A percentile compares a stretch with the other conserved stretches of the same genome.
These are phyloP conservation scores for Leccinum boreale DNA, from an alignment of 768 basidiomycete species.

Conservation along the genomic window DNA sequence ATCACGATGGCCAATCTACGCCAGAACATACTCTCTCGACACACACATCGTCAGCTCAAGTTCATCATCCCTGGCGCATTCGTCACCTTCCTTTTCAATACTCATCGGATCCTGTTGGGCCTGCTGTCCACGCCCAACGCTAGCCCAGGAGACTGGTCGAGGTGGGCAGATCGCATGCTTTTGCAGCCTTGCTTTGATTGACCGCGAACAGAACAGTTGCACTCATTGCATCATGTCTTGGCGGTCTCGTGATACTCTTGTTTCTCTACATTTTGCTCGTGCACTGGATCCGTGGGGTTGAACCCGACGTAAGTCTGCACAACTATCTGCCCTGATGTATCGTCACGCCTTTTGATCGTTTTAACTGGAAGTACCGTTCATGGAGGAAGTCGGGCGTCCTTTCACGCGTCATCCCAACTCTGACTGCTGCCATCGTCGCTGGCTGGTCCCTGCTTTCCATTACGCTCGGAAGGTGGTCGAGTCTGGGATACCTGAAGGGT, in stretches of 20 bases:
- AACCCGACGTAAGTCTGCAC: constrained; percentile 58
- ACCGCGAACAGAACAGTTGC: constrained; percentile 47
- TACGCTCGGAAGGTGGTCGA: constrained; percentile 66
- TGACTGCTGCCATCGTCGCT: constrained; percentile 65
- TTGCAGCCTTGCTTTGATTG: neutral
- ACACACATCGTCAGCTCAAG: constrained; percentile 68
- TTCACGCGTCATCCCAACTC: constrained; percentile 64
- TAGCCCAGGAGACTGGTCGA: constrained; percentile 45
- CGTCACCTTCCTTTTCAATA: constrained; percentile 61
- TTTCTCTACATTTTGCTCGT: constrained; percentile 70
- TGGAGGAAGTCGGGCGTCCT: constrained; percentile 72
- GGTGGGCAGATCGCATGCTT: constrained; percentile 33
- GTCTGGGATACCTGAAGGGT: constrained; percentile 61
- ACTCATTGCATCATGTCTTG: constrained; percentile 50
- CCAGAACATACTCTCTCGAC: constrained; percentile 34
- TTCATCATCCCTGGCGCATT: constrained; percentile 69
- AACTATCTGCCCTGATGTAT: neutral
- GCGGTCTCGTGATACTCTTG: constrained; percentile 58
- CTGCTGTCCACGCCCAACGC: constrained; percentile 33
- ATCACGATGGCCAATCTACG: constrained; percentile 19
- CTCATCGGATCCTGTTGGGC: constrained; percentile 47
- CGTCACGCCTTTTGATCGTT: neutral
- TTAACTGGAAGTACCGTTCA: constrained; percentile 53
- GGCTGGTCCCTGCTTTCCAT: constrained; percentile 65
- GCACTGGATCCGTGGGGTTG: constrained; percentile 63